Conservation (phyloP, 257 asterid genomes). For the Paraleonurus japonicus region DNA sequence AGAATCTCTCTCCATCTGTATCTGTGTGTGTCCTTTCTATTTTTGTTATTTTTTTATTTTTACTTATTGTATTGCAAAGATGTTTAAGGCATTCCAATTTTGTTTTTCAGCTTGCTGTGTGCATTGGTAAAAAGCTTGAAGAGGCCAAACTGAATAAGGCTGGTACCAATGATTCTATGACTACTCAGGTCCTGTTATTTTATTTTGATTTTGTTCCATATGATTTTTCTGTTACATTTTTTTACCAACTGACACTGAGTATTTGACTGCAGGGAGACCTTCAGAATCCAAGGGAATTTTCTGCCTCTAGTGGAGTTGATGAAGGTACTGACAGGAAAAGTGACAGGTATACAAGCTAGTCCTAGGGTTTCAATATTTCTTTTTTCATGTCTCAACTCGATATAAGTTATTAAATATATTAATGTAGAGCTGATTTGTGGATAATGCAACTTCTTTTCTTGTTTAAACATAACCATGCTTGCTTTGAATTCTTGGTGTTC, state of each 20-base stretch:
- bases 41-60: neutral
- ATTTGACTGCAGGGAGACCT: conserved; percentile 43
- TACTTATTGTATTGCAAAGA: neutral
- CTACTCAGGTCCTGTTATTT: conserved; percentile 37
- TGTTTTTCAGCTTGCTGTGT: conserved; percentile 70
- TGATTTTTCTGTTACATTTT: conserved; percentile 21
- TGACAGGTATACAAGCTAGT: conserved; percentile 51
- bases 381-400: conserved; percentile 5
- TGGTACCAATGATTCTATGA: conserved; percentile 35
- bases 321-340: conserved; percentile 32
- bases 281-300: conserved; percentile 35
- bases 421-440: neutral
- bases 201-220: conserved; percentile 25
- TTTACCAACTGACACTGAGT: conserved; percentile 20
- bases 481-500: conserved; percentile 16
- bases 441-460: neutral
- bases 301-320: conserved; percentile 41
- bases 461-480: neutral
- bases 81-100: conserved; percentile 23
- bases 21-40: neutral
- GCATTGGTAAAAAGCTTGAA: conserved; percentile 60
- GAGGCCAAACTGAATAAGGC: conserved; percentile 41
- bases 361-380: neutral
- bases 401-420: neutral
- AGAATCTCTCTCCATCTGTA: neutral